Conservation (phyloP, 108 stramenopile species). For the Skeletonema grethae region DNA sequence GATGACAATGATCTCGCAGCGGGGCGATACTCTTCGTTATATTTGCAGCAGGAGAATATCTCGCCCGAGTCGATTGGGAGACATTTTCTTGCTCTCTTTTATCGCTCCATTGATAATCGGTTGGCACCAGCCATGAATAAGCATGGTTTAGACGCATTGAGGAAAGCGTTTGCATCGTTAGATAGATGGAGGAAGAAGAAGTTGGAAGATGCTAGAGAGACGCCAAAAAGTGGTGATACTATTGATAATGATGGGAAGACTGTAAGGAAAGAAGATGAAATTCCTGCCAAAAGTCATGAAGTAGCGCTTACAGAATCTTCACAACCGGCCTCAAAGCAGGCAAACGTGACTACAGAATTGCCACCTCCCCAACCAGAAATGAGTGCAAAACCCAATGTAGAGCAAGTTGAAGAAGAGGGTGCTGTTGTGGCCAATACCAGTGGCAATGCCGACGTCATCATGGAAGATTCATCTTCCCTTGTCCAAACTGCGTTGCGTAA, state of each 20-base stretch:
- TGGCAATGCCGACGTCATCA: too few relatives aligned
- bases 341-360: too few relatives aligned
- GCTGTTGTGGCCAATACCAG: too few relatives aligned
- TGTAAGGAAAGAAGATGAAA: background rate
- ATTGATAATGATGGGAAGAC: background rate
- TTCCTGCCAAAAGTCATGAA: too few relatives aligned
- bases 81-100: conserved; percentile 16
- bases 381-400: too few relatives aligned
- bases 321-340: too few relatives aligned
- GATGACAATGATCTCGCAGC: background rate
- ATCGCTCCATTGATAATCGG: conserved; percentile 10
- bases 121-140: conserved; percentile 5
- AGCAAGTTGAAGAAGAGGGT: too few relatives aligned
- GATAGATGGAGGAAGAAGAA: conserved; percentile 3
- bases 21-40: conserved; percentile 9
- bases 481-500: too few relatives aligned
- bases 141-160: conserved; percentile 10
- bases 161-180: background rate
- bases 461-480: too few relatives aligned
- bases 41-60: background rate
- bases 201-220: background rate
- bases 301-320: too few relatives aligned
- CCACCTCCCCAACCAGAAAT: too few relatives aligned
- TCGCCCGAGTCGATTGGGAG: background rate
- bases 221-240: background rate